Percentiles rank a stretch among this genome's conserved stretches.
These are phyloP conservation scores for Ilyonectria robusta DNA, from an alignment of 2,329 filamentous ascomycete genomes.

Conservation along the genomic window DNA sequence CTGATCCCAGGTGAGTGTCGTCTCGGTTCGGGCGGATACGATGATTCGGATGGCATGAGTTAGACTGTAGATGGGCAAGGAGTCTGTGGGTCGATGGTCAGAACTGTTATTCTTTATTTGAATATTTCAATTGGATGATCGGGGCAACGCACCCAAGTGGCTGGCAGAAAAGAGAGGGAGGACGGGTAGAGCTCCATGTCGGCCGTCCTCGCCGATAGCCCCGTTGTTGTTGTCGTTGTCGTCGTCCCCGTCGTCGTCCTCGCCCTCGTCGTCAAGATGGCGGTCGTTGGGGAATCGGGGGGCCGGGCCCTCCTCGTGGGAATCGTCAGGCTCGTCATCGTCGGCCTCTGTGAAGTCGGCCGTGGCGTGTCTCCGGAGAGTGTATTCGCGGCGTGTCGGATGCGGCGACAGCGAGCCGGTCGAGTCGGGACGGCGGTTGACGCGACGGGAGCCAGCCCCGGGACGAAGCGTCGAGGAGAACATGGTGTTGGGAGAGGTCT, in stretches of 20 bases:
- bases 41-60: conserved; percentile 92
- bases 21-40: conserved; percentile 88
- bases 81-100: conserved; percentile 68
- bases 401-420: conserved; percentile 51
- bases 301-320: conserved; percentile 53
- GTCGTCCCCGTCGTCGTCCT: conserved; percentile 58
- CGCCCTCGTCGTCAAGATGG: conserved; percentile 58
- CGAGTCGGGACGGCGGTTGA: conserved; percentile 47
- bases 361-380: conserved; percentile 64
- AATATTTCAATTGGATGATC: not conserved
- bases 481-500: conserved; percentile 48
- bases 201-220: conserved; percentile 45
- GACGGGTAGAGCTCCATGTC: conserved; percentile 54
- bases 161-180: conserved; percentile 86
- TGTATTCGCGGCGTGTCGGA: conserved; percentile 47
- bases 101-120: conserved; percentile 17
- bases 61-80: conserved; percentile 89
- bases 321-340: conserved; percentile 63
- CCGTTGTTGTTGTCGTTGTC: conserved; percentile 62
- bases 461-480: conserved; percentile 56
- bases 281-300: conserved; percentile 40
- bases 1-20: conserved; percentile 94
- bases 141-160: conserved; percentile 74
- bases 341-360: conserved; percentile 77
- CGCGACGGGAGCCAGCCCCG: conserved; percentile 52